A percentile compares a stretch with the other conserved stretches of the same genome.
Conservation (phyloP, 75 land plant species). For the Pseudotsuga menziesii region DNA sequence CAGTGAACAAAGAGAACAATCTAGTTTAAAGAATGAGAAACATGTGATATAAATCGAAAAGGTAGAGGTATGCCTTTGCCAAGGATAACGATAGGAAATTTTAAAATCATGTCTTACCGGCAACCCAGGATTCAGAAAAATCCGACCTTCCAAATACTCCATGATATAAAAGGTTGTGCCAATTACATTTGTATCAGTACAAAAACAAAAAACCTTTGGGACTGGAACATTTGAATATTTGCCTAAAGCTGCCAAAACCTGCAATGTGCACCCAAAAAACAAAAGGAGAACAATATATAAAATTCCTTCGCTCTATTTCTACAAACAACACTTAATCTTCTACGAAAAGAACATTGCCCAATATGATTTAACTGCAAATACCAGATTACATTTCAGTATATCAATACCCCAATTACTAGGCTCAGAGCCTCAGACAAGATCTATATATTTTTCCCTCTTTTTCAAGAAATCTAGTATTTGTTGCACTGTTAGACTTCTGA, state of each 20-base stretch:
- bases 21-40: not conserved
- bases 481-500: not conserved
- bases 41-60: not conserved
- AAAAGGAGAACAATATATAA: not conserved
- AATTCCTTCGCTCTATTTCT: not conserved
- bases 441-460: not conserved
- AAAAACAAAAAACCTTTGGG: constrained; percentile 82
- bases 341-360: not conserved
- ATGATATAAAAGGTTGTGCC: constrained; percentile 97
- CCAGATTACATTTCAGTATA: not conserved
- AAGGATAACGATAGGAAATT: not conserved
- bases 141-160: constrained; percentile 92
- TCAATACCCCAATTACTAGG: too few species aligned
- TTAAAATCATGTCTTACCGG: constrained; percentile 36
- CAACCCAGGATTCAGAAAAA: constrained; percentile 67
- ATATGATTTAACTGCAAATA: not conserved
- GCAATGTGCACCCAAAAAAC: constrained; percentile 4
- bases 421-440: not conserved
- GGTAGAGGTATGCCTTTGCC: not conserved
- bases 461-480: not conserved
- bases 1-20: not conserved
- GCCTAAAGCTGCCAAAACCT: constrained; percentile 86
- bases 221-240: constrained; percentile 74
- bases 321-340: not conserved
- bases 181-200: constrained; percentile 82